Conservation (phyloP, 75 land plant species). For the Selaginella moellendorffii region DNA sequence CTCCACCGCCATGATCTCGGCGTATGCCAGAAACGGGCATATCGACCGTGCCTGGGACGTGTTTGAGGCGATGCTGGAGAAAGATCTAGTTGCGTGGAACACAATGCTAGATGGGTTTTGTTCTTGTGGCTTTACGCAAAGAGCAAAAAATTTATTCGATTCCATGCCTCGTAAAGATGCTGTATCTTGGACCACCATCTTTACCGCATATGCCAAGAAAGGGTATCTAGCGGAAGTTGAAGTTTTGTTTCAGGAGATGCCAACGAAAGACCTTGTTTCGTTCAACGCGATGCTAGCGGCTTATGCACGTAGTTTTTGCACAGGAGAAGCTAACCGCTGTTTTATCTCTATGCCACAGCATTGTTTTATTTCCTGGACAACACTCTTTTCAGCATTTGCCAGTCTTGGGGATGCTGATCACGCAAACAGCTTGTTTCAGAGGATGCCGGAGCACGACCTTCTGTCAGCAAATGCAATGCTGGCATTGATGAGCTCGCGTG, state of each 20-base stretch:
- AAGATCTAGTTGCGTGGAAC: conserved; percentile 5
- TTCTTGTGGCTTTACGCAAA: background rate
- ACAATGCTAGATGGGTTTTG: background rate
- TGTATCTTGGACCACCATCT: background rate
- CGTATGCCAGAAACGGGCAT: conserved; percentile 1
- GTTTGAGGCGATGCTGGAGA: background rate
- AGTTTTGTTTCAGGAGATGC: background rate
- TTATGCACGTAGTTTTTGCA: background rate
- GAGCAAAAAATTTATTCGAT: background rate
- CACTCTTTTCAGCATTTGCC: background rate
- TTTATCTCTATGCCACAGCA: background rate
- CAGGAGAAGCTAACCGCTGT: background rate
- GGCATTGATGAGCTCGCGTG: background rate
- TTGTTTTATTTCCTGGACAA: background rate
- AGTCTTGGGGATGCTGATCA: background rate
- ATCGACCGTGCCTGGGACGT: background rate
- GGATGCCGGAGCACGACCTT: background rate
- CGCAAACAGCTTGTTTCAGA: background rate
- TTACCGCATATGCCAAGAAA: background rate
- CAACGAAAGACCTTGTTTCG: background rate
- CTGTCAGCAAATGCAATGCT: background rate
- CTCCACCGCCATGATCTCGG: background rate
- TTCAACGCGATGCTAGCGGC: background rate
- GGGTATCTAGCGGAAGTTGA: background rate
- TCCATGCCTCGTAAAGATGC: background rate